Base-by-base conservation (phyloP, 1,139 yeast genomes). In the Taphrina deformans region DNA sequence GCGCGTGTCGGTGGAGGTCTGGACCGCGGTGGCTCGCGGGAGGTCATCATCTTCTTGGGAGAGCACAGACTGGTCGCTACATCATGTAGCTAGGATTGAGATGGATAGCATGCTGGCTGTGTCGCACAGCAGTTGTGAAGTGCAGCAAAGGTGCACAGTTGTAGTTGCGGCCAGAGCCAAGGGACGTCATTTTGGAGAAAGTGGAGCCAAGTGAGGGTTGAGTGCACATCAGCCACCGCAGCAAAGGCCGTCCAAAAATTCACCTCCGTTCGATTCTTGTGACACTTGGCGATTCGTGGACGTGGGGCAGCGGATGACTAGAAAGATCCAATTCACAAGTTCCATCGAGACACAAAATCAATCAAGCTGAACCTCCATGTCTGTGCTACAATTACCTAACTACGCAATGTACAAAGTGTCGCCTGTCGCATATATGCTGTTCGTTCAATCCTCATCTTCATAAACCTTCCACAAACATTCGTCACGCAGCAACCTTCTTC, bases 21-120 rank as follows among this genome's bases (percentile, higher is more conserved):
- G 12, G 33, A 67, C 72, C 73, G 40, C 70, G 62, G 44, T 23
- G 48, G 48, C n/a, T 21, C 48, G 10, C 48, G 48, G 21, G 27
- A 18, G 12, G 48, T 21, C 48, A 44, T 44, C 48, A 44, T 44
- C 48, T 14, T 31, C 14, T 31, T 31, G 18, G 5, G 3, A 2
- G n/a, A 38, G 18, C 41, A 38, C 41, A 2, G 16, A 38, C 6
- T 29, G 33, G 10, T 38, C 2, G 41, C 41, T 2, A 38, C 41
- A 38, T 38, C 41, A 38, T n/a, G 5, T 31, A 14, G 14, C 35
- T 4, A 4, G 14, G 35, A 31, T 14, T 31, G 35, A n/a, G n/a
- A n/a, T n/a, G n/a, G n/a, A n/a, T n/a, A n/a, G n/a, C n/a, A n/a
- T n/a, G n/a, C n/a, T n/a, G n/a, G n/a, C n/a, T n/a, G n/a, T n/a